Evolutionary conservation across 2,329 filamentous ascomycete genomes (phyloP).

Genomic region (Amesomyces nigricolor): DNA sequence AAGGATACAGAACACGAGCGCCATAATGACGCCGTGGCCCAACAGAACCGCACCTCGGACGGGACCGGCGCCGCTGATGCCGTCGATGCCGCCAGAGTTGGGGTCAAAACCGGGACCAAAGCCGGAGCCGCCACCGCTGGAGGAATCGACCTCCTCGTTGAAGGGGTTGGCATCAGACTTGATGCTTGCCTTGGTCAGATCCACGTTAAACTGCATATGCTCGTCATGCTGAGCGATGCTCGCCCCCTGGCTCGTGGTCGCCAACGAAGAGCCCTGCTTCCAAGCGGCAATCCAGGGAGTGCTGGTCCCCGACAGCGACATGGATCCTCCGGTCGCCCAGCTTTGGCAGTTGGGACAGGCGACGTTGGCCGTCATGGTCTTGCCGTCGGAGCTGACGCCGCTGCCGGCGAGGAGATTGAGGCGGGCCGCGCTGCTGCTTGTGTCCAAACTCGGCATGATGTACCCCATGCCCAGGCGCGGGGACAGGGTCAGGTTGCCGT

Average conservation of each 20-base stretch:
- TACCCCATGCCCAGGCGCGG: slow-evolving; percentile 47
- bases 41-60: slow-evolving; percentile 26
- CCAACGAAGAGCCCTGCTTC: slow-evolving; percentile 42
- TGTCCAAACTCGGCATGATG: slow-evolving; percentile 42
- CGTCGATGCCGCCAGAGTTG: slow-evolving; percentile 18
- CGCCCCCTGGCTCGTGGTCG: slow-evolving; percentile 37
- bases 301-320: slow-evolving; percentile 35
- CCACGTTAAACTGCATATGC: slow-evolving; percentile 40
- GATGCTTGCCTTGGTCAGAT: slow-evolving; percentile 45
- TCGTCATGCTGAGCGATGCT: slow-evolving; percentile 44
- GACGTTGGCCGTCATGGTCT: slow-evolving; percentile 55
- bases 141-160: slow-evolving; percentile 19
- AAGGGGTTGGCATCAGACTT: slow-evolving; percentile 50
- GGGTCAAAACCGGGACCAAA: slow-evolving; percentile 11
- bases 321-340: slow-evolving; percentile 35
- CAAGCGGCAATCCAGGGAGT: slow-evolving; percentile 52
- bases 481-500: slow-evolving; percentile 57
- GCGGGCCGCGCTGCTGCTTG: slow-evolving; percentile 33
- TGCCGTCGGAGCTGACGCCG: slow-evolving; percentile 43
- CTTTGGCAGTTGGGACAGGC: slow-evolving; percentile 47
- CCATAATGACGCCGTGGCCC: slow-evolving; percentile 57
- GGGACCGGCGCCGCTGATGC: slow-evolving; percentile 13
- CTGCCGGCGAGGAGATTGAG: slow-evolving; percentile 54
- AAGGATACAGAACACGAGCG: slow-evolving; percentile 50
- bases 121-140: background rate